These are phyloP conservation scores for Exophiala xenobiotica DNA, from an alignment of 2,329 filamentous ascomycete species.

Conservation along the genomic window DNA sequence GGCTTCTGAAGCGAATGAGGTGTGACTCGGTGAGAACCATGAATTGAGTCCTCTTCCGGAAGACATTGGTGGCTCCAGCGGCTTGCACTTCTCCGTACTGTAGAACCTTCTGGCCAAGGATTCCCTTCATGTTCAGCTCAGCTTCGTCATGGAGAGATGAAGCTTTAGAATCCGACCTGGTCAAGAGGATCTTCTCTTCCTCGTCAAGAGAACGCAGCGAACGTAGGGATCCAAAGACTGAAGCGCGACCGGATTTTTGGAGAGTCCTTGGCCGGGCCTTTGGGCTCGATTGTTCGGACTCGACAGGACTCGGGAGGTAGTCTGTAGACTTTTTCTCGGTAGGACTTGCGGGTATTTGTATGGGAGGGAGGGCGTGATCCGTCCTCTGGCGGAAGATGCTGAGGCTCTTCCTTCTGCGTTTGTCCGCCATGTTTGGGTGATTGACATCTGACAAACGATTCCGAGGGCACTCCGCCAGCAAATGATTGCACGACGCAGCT, in stretches of 20 bases:
- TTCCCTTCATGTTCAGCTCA: slow-evolving; percentile 37
- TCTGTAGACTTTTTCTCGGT: slow-evolving; percentile 36
- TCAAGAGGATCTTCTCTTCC: slow-evolving; percentile 49
- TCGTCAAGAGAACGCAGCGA: slow-evolving; percentile 54
- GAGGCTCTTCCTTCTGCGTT: slow-evolving; percentile 37
- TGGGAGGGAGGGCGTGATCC: slow-evolving; percentile 9
- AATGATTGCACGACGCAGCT: too few relatives aligned
- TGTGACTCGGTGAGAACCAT: slow-evolving; percentile 69
- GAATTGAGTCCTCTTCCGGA: slow-evolving; percentile 71
- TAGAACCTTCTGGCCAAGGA: slow-evolving; percentile 52
- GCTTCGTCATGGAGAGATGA: slow-evolving; percentile 50
- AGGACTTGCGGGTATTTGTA: slow-evolving; percentile 22
- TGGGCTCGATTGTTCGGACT: slow-evolving; percentile 37
- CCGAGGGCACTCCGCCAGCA: slow-evolving; percentile 9
- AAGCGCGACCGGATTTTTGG: slow-evolving; percentile 49
- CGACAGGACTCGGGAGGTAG: slow-evolving; percentile 33
- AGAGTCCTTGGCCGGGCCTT: slow-evolving; percentile 42
- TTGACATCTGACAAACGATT: slow-evolving; percentile 2
- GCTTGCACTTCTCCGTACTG: slow-evolving; percentile 71
- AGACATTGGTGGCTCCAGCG: slow-evolving; percentile 62
- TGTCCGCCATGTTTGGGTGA: slow-evolving; percentile 29
- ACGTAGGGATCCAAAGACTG: slow-evolving; percentile 60
- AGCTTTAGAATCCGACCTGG: slow-evolving; percentile 51
- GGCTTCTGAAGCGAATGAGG: slow-evolving; percentile 67
- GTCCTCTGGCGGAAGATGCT: slow-evolving; percentile 33